Evolutionary conservation across 352 stramenopile species (phyloP).

Genomic region (Phytophthora citricola): DNA sequence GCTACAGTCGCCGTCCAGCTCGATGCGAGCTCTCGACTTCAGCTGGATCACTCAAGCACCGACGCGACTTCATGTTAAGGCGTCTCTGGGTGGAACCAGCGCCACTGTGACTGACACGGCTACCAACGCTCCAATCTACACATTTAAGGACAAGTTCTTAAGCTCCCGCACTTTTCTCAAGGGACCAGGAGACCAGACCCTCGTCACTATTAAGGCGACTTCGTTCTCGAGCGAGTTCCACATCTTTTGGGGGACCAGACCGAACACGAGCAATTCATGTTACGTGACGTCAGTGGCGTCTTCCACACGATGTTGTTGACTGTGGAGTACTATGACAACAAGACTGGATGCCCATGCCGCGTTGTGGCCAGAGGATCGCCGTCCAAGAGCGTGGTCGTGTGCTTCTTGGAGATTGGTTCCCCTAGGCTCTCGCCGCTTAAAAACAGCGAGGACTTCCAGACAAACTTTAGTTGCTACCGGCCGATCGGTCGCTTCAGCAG

Average conservation of each 20-base stretch:
- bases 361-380: not conserved
- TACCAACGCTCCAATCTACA: not conserved
- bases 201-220: not conserved
- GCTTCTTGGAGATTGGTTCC: not conserved
- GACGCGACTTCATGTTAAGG: constrained; percentile 1
- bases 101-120: not conserved
- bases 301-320: not conserved
- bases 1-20: not conserved
- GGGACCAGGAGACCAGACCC: not conserved
- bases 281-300: constrained; percentile 1
- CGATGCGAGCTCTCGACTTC: constrained; percentile 3
- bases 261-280: constrained; percentile 1
- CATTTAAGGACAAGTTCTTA: constrained; percentile 1
- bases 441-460: not conserved
- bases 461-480: not conserved
- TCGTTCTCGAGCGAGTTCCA: constrained; percentile 2
- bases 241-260: constrained; percentile 1
- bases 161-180: constrained; percentile 3
- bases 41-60: not conserved
- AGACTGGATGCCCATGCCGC: not conserved
- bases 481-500: not conserved
- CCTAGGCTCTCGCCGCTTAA: not conserved
- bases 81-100: not conserved
- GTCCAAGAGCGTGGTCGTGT: constrained; percentile 3
- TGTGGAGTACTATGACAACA: not conserved